These are phyloP conservation scores for Yarrowia divulgata DNA, from an alignment of 805 yeast genomes.

Conservation along the genomic window DNA sequence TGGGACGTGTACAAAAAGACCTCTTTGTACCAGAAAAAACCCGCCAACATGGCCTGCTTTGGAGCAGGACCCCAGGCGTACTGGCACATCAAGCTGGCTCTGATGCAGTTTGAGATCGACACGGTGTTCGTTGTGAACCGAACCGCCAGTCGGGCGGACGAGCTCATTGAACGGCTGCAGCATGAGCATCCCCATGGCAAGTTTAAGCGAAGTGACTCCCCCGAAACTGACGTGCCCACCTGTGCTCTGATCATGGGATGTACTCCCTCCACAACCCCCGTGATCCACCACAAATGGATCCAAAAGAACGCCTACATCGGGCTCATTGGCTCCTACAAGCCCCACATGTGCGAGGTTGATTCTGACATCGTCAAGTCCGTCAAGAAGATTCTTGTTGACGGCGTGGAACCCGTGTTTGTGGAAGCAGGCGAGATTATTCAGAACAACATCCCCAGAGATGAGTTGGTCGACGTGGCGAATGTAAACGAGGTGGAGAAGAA, in stretches of 20 bases:
- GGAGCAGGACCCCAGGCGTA: conserved; percentile 37
- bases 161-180: background rate
- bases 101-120: conserved; percentile 31
- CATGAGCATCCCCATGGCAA: conserved; percentile 15
- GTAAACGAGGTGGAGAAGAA: background rate
- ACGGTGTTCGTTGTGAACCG: conserved; percentile 25
- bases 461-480: conserved; percentile 18
- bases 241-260: conserved; percentile 26
- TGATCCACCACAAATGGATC: conserved; percentile 20
- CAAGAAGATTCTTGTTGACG: conserved; percentile 29
- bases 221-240: conserved; percentile 13
- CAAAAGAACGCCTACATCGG: conserved; percentile 27
- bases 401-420: conserved; percentile 10
- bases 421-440: conserved; percentile 38
- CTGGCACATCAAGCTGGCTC: conserved; percentile 36
- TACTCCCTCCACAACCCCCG: conserved; percentile 21
- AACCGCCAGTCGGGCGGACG: conserved; percentile 22
- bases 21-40: background rate
- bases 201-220: conserved; percentile 5
- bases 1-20: conserved; percentile 25
- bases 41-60: conserved; percentile 4
- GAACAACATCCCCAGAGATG: background rate
- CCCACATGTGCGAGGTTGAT: conserved; percentile 38
- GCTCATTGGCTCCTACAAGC: conserved; percentile 36
- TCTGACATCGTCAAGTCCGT: background rate